These are phyloP conservation scores for Phytopythium ostracodes DNA, from an alignment of 352 stramenopile species.

Conservation along the genomic window DNA sequence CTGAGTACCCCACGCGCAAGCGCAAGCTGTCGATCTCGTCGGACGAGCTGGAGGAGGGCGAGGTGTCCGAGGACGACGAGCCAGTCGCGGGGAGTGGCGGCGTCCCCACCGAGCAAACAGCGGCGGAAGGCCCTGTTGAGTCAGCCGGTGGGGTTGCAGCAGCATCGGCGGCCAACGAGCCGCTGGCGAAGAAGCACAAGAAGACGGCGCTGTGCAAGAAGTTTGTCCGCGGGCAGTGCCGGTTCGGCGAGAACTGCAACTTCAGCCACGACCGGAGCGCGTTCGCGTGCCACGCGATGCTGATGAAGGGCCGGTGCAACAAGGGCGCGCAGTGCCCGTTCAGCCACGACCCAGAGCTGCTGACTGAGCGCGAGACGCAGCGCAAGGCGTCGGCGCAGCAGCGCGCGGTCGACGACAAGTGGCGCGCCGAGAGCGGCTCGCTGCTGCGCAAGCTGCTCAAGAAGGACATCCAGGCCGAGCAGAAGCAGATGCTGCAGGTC, in stretches of 20 bases:
- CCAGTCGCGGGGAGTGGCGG: constrained; percentile 14
- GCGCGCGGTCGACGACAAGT: constrained; percentile 51
- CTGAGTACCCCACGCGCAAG: constrained; percentile 21
- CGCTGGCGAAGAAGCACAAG: constrained; percentile 35
- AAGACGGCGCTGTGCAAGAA: constrained; percentile 60
- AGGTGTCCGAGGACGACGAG: constrained; percentile 44
- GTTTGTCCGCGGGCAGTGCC: constrained; percentile 60
- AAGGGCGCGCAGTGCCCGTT: constrained; percentile 60
- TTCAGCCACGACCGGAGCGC: constrained; percentile 66
- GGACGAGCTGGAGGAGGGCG: constrained; percentile 55
- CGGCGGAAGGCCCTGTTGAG: constrained; percentile 9
- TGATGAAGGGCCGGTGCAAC: constrained; percentile 45
- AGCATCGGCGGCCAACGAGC: constrained; percentile 9
- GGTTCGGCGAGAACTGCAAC: constrained; percentile 48
- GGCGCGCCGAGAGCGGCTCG: constrained; percentile 59
- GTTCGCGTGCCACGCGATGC: constrained; percentile 57
- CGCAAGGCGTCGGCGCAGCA: constrained; percentile 28
- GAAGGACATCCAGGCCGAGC: constrained; percentile 65
- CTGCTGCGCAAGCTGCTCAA: constrained; percentile 72
- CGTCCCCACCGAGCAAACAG: constrained; percentile 6
- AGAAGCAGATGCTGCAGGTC: constrained; percentile 75
- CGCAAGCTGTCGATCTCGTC: constrained; percentile 43
- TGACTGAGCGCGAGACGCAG: constrained; percentile 25
- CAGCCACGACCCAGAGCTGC: constrained; percentile 41
- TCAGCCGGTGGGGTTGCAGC: not conserved